phyloP scores from a whole-genome alignment of 768 basidiomycete species.

The Termitomyces sp. region DNA sequence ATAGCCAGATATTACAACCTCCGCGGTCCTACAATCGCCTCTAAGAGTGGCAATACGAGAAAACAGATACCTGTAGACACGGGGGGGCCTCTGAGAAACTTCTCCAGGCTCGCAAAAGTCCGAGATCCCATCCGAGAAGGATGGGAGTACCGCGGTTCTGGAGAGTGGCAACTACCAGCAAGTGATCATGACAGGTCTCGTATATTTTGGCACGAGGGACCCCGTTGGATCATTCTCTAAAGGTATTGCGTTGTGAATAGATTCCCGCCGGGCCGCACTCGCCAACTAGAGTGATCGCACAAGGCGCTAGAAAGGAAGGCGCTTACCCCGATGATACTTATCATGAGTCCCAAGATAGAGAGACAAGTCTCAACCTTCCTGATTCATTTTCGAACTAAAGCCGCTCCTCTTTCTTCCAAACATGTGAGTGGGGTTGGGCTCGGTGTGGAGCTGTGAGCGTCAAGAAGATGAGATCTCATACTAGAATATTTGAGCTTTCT shows the following conservation, averaged over 20 bases:
- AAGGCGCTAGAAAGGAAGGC: not conserved
- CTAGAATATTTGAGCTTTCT: not conserved
- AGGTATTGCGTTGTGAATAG: not conserved
- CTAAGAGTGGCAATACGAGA: not conserved
- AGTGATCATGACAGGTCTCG: not conserved
- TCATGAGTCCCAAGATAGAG: not conserved
- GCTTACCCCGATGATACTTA: not conserved
- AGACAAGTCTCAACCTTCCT: not conserved
- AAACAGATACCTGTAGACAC: not conserved
- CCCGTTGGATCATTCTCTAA: slow-evolving; percentile 1
- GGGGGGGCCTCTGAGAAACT: slow-evolving; percentile 3
- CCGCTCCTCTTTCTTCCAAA: not conserved
- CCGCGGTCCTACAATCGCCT: slow-evolving; percentile 5
- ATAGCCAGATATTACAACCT: not conserved
- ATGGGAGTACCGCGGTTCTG: slow-evolving; percentile 3
- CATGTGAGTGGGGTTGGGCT: not conserved
- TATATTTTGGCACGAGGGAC: slow-evolving; percentile 1
- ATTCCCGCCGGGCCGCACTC: slow-evolving; percentile 4
- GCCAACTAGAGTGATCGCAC: not conserved
- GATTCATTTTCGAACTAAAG: not conserved
- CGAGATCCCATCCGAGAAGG: slow-evolving; percentile 1
- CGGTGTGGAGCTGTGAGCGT: not conserved
- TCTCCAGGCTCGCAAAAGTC: slow-evolving; percentile 7
- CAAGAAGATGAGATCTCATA: not conserved
- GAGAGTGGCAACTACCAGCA: not conserved